Base-by-base conservation (phyloP, 345 rosid species). In the Capsella bursapastoris region DNA sequence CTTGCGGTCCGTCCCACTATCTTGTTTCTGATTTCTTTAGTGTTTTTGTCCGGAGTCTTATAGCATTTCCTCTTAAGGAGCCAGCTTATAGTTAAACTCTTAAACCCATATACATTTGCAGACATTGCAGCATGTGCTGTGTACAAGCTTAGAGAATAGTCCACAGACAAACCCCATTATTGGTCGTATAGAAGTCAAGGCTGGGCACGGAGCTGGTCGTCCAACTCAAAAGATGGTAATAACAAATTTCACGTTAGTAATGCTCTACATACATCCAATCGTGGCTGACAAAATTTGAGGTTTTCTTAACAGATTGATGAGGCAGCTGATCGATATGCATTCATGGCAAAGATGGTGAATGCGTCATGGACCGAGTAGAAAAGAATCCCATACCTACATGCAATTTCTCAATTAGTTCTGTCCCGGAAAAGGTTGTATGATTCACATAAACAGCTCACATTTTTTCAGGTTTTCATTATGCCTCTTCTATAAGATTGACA, bases 151-250 rank as follows among this genome's bases (percentile, higher is more conserved):
- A 81, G 92, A 90, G 75, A 83, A 85, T 12, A 90, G 91, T 80
- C 96, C 87, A 4, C 97, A 94, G 81, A 90, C 85, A 63, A 94
- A 91, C 74, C 97, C 95, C 4, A 85, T 94, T 11, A 80, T 94
- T 4, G 96, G 93, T 57, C 93, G 91, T 47, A 91, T 94, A 4
- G 99, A 94, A 70, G 83, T 90, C 9, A 92, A 95, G 72, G 95
- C 97, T 0, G 99, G 97, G 18, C 97, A 92, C 55, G 99, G 99
- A 43, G 93, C 89, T 4, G 97, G 97, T 48, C 96, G 91, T 35
- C 96, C 97, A 35, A 95, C 97, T 0, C 79, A 90, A 82, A 95
- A 95, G 81, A 73, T 78, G 86, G 97, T 91, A 86, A 70, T 62
- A 7, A 25, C 4, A 32, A 7, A 53, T 25, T 67, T 41, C 27